A percentile compares a stretch with the other conserved stretches of the same genome.
Conservation (phyloP, 1,284 basidiomycete species). For the Golubevia sp. region DNA sequence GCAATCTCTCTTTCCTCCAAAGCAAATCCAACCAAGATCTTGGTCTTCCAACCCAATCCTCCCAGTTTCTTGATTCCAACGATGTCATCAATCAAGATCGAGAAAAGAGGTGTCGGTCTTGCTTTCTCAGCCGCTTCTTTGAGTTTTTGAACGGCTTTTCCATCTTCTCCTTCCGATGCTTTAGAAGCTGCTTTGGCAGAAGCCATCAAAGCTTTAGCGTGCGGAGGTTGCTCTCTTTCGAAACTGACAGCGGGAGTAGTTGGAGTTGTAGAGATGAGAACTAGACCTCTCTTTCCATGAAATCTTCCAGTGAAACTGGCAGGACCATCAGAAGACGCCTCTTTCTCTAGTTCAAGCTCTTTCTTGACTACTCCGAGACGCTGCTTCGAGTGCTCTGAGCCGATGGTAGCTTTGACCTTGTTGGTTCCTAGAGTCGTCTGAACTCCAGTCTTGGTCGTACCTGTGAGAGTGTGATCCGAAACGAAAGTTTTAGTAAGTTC, state of each 20-base stretch:
- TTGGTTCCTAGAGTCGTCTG: slow-evolving; percentile 54
- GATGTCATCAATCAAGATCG: slow-evolving; percentile 54
- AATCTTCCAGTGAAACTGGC: slow-evolving; percentile 43
- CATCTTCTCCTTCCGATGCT: background rate
- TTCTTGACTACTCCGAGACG: slow-evolving; percentile 46
- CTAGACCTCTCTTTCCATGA: slow-evolving; percentile 46
- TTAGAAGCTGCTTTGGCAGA: slow-evolving; percentile 4
- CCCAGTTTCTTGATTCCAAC: slow-evolving; percentile 53
- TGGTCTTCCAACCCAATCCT: slow-evolving; percentile 59
- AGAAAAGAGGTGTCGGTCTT: slow-evolving; percentile 26
- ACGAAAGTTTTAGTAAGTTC: background rate
- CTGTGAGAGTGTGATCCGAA: background rate
- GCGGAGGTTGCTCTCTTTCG: slow-evolving; percentile 19
- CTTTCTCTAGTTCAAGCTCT: slow-evolving; percentile 16
- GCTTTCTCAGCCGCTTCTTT: slow-evolving; percentile 21
- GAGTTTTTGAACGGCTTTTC: slow-evolving; percentile 1
- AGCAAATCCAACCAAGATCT: slow-evolving; percentile 17
- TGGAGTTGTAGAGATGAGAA: slow-evolving; percentile 53
- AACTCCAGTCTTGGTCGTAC: slow-evolving; percentile 43
- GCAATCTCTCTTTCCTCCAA: slow-evolving; percentile 22
- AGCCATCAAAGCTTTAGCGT: slow-evolving; percentile 12
- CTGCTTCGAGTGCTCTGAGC: slow-evolving; percentile 43
- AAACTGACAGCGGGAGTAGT: slow-evolving; percentile 54
- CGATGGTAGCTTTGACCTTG: slow-evolving; percentile 50
- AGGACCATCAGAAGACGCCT: slow-evolving; percentile 34